Conservation (phyloP, 2,329 filamentous ascomycete species). For the Pseudonectria buxi region DNA sequence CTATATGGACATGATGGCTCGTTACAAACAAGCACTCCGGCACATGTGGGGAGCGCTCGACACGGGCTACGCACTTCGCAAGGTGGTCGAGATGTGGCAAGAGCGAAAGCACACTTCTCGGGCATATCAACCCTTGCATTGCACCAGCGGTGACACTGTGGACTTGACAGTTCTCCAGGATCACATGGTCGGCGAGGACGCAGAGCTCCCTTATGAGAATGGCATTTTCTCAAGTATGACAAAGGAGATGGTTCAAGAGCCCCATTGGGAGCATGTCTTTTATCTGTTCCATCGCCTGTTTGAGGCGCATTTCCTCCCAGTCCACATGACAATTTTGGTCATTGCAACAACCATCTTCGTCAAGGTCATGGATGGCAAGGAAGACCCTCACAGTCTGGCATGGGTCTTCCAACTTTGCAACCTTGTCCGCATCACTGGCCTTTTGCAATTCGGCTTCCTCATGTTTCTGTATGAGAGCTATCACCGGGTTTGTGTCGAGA, state of each 20-base stretch:
- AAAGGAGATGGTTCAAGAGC: slow-evolving; percentile 42
- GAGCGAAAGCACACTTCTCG: slow-evolving; percentile 50
- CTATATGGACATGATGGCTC: slow-evolving; percentile 52
- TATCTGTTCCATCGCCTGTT: slow-evolving; percentile 62
- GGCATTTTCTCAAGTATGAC: slow-evolving; percentile 51
- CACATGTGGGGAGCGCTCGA: slow-evolving; percentile 74
- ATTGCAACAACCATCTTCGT: slow-evolving; percentile 56
- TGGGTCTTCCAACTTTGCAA: slow-evolving; percentile 57
- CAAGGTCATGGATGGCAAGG: slow-evolving; percentile 43
- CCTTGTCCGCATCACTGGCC: slow-evolving; percentile 52
- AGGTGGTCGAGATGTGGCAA: slow-evolving; percentile 50
- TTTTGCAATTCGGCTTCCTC: slow-evolving; percentile 56
- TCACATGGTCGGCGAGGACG: slow-evolving; percentile 32
- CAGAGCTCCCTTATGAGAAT: slow-evolving; percentile 37
- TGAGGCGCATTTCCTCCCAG: slow-evolving; percentile 65
- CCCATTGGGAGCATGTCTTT: slow-evolving; percentile 49
- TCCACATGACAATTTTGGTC: slow-evolving; percentile 60
- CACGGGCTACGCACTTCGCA: slow-evolving; percentile 57
- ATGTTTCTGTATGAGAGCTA: slow-evolving; percentile 62
- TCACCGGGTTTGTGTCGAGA: slow-evolving; percentile 54
- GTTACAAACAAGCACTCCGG: slow-evolving; percentile 64
- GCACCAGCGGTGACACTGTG: slow-evolving; percentile 35
- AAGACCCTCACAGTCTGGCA: slow-evolving; percentile 45
- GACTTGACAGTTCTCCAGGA: slow-evolving; percentile 43
- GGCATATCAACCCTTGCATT: slow-evolving; percentile 50